These are phyloP conservation scores for Podospora australis DNA, from an alignment of 495 filamentous ascomycete genomes.

Conservation along the genomic window DNA sequence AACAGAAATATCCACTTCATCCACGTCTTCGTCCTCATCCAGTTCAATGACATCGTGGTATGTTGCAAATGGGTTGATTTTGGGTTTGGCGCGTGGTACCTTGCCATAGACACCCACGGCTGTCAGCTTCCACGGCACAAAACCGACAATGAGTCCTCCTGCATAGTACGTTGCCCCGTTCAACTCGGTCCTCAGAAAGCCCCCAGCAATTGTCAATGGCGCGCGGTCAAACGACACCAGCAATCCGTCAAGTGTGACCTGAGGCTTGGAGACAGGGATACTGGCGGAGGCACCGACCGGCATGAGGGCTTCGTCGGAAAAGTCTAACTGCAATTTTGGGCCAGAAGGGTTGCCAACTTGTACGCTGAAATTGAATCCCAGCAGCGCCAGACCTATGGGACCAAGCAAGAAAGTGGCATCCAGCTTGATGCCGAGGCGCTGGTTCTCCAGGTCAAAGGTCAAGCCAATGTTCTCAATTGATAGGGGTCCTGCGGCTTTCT, in stretches of 20 bases:
- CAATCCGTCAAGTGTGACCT: slow-evolving; percentile 29
- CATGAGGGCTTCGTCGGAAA: slow-evolving; percentile 8
- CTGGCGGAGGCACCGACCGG: not conserved
- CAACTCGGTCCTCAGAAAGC: slow-evolving; percentile 24
- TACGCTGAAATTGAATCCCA: too few species aligned
- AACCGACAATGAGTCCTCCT: slow-evolving; percentile 36
- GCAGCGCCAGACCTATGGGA: slow-evolving; percentile 30
- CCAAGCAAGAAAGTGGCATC: slow-evolving; percentile 35
- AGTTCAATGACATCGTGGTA: too few species aligned
- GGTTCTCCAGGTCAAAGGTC: slow-evolving; percentile 17
- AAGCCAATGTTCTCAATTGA: slow-evolving; percentile 31
- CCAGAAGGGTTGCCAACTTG: too few species aligned
- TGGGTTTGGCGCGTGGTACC: too few species aligned
- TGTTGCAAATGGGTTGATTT: too few species aligned
- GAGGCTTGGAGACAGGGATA: too few species aligned
- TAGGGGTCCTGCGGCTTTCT: slow-evolving; percentile 27
- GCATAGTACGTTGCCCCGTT: slow-evolving; percentile 21
- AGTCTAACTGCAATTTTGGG: slow-evolving; percentile 8
- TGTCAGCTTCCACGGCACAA: slow-evolving; percentile 29
- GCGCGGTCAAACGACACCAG: slow-evolving; percentile 28
- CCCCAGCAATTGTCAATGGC: slow-evolving; percentile 35
- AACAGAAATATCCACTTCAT: too few species aligned
- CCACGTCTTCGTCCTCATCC: too few species aligned
- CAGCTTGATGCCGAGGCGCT: slow-evolving; percentile 25
- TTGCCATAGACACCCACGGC: slow-evolving; percentile 34